Conservation (phyloP, 225 moss, liverwort and hornwort genomes). For the Neckera pumila region DNA sequence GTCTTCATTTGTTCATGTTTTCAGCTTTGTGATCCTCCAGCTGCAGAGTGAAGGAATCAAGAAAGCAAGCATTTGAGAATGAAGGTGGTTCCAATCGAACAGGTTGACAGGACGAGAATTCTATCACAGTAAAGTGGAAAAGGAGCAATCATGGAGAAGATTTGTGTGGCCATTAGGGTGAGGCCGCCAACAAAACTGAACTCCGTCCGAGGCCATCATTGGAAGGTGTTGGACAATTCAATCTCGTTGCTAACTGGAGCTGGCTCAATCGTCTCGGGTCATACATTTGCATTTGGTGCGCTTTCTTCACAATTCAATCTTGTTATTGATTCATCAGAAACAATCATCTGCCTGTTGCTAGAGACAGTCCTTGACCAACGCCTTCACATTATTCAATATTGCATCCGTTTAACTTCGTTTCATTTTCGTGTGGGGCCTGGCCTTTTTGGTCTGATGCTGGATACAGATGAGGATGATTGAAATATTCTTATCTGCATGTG, state of each 20-base stretch:
- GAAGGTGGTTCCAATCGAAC: neutral
- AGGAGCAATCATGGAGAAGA: slow-evolving; percentile 64
- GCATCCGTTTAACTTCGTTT: neutral
- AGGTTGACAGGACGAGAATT: neutral
- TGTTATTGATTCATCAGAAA: neutral
- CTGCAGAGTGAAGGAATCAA: neutral
- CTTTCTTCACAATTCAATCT: neutral
- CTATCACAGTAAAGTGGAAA: neutral
- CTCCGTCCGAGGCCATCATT: slow-evolving; percentile 35
- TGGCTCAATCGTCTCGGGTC: slow-evolving; percentile 63
- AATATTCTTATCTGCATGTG: neutral
- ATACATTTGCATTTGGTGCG: slow-evolving; percentile 73
- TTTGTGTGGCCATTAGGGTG: slow-evolving; percentile 84
- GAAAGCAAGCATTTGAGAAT: neutral
- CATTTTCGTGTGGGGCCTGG: neutral
- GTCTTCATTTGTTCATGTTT: neutral
- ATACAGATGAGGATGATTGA: neutral
- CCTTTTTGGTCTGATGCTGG: neutral
- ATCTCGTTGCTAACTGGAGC: slow-evolving; percentile 51
- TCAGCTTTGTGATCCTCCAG: neutral
- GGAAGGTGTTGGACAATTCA: slow-evolving; percentile 59
- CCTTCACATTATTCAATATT: neutral
- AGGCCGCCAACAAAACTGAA: slow-evolving; percentile 55
- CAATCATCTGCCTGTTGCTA: neutral
- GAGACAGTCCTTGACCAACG: neutral